Percentiles rank a stretch among this genome's conserved stretches.
Conservation (phyloP, 345 rosid genomes). For the Diplotaxis tenuifolia region DNA sequence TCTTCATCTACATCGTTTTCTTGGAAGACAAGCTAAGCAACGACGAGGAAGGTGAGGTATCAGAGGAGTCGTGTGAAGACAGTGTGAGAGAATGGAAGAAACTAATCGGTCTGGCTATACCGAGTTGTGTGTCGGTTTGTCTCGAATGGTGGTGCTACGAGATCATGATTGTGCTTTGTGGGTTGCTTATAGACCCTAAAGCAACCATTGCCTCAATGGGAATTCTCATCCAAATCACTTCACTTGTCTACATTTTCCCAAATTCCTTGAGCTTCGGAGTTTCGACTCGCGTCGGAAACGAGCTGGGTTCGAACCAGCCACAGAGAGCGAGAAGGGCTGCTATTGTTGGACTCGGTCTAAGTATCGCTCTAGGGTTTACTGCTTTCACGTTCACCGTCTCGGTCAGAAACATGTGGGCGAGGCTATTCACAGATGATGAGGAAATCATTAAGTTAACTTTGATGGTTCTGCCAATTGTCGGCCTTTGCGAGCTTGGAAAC, state of each 20-base stretch:
- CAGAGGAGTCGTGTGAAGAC: constrained; percentile 17
- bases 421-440: constrained; percentile 21
- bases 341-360: constrained; percentile 32
- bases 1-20: constrained; percentile 55
- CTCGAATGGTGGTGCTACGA: constrained; percentile 39
- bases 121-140: constrained; percentile 31
- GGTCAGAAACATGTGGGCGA: constrained; percentile 29
- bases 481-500: constrained; percentile 36
- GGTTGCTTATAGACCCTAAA: constrained; percentile 19
- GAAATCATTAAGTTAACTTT: constrained; percentile 19
- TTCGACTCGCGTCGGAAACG: constrained; percentile 28
- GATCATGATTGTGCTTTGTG: constrained; percentile 36
- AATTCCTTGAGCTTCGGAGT: constrained; percentile 30
- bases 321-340: constrained; percentile 28
- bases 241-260: constrained; percentile 33
- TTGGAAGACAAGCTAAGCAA: constrained; percentile 35
- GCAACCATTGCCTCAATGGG: constrained; percentile 36
- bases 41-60: constrained; percentile 38
- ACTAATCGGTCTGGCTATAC: constrained; percentile 19
- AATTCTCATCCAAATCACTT: constrained; percentile 32
- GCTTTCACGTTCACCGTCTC: constrained; percentile 20
- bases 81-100: constrained; percentile 31
- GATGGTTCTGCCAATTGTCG: constrained; percentile 29
- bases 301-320: constrained; percentile 31
- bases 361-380: constrained; percentile 27